phyloP scores from a whole-genome alignment of 352 stramenopile genomes.

The Hyaloperonospora arabidopsidis region DNA sequence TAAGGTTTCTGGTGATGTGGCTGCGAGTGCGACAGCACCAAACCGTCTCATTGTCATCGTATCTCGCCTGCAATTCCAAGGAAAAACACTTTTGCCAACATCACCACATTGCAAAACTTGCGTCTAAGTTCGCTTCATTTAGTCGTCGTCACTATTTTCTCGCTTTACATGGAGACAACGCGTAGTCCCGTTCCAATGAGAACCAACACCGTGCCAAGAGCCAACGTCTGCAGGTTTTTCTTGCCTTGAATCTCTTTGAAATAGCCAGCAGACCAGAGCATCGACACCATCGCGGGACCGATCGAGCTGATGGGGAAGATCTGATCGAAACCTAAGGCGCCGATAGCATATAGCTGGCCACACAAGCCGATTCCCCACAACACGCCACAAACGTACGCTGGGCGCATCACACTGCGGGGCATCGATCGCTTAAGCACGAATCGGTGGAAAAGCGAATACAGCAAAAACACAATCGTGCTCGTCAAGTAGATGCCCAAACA shows the following conservation, averaged over 20 bases:
- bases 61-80: no score
- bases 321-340: conserved; percentile 68
- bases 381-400: conserved; percentile 69
- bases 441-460: conserved; percentile 72
- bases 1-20: no score
- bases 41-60: no score
- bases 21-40: no score
- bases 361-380: conserved; percentile 65
- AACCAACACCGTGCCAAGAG: conserved; percentile 53
- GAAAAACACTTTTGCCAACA: no score
- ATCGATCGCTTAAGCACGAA: conserved; percentile 70
- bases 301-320: conserved; percentile 79
- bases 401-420: conserved; percentile 73
- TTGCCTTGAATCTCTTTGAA: conserved; percentile 76
- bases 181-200: conserved; percentile 58
- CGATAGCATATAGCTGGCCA: conserved; percentile 67
- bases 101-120: no score
- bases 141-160: neutral
- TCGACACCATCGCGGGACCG: conserved; percentile 72
- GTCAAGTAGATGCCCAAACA: conserved; percentile 76
- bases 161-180: conserved; percentile 38
- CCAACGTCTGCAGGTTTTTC: conserved; percentile 54
- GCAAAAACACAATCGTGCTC: conserved; percentile 63
- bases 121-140: no score
- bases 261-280: conserved; percentile 77